A percentile compares a stretch with the other conserved stretches of the same genome.
Evolutionary conservation across 345 rosid genomes (phyloP).

Genomic region (Eucalyptus victrix): DNA sequence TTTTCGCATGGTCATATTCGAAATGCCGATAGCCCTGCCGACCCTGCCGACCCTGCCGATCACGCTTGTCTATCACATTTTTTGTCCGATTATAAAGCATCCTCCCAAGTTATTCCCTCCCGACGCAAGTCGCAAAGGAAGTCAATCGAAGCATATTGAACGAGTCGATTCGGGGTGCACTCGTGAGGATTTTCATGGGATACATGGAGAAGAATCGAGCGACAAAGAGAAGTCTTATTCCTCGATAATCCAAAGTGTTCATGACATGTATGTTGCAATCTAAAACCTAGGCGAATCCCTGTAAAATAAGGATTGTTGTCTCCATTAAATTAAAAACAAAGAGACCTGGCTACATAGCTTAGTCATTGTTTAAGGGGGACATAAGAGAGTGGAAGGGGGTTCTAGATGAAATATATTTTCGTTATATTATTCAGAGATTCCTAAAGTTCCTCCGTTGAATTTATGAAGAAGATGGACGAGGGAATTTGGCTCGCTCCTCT

Average conservation of each 20-base stretch:
- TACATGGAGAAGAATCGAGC: not conserved
- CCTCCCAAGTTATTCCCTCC: not conserved
- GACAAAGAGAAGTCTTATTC: not conserved
- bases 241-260: not conserved
- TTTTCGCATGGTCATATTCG: constrained; percentile 76
- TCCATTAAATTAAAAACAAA: constrained; percentile 7
- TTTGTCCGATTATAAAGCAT: constrained; percentile 38
- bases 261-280: not conserved
- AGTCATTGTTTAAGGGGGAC: not conserved
- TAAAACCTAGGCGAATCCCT: not conserved
- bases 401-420: not conserved
- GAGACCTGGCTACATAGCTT: not conserved
- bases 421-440: not conserved
- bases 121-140: not conserved
- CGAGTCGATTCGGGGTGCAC: not conserved
- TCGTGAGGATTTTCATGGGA: not conserved
- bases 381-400: not conserved
- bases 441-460: not conserved
- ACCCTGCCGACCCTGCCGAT: constrained; percentile 45
- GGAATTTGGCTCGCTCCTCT: not conserved
- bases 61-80: constrained; percentile 74
- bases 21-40: constrained; percentile 86
- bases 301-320: constrained; percentile 28
- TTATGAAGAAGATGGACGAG: not conserved
- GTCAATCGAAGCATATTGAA: not conserved